Percentiles rank a stretch among this genome's conserved stretches.
Evolutionary conservation across 2,329 filamentous ascomycete species (phyloP).

Genomic region (Trichoderma sp.): DNA sequence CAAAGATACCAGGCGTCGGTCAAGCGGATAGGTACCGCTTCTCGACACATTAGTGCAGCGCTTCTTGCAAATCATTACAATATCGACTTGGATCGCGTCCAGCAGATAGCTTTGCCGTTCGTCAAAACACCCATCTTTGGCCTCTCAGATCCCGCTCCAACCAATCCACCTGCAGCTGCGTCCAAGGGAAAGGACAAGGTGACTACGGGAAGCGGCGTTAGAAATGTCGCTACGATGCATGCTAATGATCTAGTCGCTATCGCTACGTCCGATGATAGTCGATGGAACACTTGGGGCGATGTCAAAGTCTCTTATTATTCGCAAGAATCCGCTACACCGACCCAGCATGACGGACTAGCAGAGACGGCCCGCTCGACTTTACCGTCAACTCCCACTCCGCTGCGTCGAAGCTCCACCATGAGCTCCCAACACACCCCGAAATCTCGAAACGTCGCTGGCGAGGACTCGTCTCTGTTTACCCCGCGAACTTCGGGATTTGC

Average conservation of each 20-base stretch:
- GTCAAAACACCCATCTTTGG: slow-evolving; percentile 66
- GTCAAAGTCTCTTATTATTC: slow-evolving; percentile 81
- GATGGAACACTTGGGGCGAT: slow-evolving; percentile 79
- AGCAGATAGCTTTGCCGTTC: slow-evolving; percentile 81
- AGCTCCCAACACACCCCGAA: slow-evolving; percentile 47
- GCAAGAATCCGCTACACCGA: slow-evolving; percentile 36
- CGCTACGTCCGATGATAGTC: slow-evolving; percentile 58
- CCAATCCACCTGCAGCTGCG: slow-evolving; percentile 56
- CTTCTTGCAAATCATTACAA: slow-evolving; percentile 84
- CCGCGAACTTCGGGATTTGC: slow-evolving; percentile 45
- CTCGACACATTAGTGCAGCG: slow-evolving; percentile 67
- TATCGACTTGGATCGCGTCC: slow-evolving; percentile 76
- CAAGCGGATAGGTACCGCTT: slow-evolving; percentile 69
- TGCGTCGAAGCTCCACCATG: slow-evolving; percentile 67
- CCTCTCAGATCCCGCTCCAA: slow-evolving; percentile 53
- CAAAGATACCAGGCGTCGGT: slow-evolving; percentile 91
- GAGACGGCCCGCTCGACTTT: slow-evolving; percentile 46
- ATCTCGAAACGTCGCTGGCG: slow-evolving; percentile 39
- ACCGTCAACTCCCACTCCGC: slow-evolving; percentile 73
- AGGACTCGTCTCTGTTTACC: slow-evolving; percentile 54
- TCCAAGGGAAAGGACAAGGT: slow-evolving; percentile 76
- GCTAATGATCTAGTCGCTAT: slow-evolving; percentile 84
- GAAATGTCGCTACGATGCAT: slow-evolving; percentile 62
- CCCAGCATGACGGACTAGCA: slow-evolving; percentile 23
- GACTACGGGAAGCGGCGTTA: slow-evolving; percentile 40